Conservation (phyloP, 257 asterid genomes). For the Rubia yunnanensis region DNA sequence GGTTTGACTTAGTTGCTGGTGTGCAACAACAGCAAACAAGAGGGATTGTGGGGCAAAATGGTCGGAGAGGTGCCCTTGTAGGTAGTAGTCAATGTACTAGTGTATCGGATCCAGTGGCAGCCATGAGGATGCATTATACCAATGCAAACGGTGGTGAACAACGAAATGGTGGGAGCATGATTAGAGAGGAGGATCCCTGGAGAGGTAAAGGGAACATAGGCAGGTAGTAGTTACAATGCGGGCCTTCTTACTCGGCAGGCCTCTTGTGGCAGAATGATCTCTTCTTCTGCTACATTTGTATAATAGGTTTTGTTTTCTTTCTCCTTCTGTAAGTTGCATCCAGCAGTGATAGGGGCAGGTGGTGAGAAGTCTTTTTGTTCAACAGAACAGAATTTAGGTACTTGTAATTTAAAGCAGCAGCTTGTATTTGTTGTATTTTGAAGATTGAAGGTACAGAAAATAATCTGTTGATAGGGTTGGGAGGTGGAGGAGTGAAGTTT, state of each 20-base stretch:
- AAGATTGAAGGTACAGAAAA: slow-evolving; percentile 49
- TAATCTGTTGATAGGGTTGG: slow-evolving; percentile 38
- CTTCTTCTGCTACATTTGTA: slow-evolving; percentile 45
- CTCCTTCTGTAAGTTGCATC: slow-evolving; percentile 26
- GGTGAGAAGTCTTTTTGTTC: slow-evolving; percentile 27
- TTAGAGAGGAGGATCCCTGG: slow-evolving; percentile 64
- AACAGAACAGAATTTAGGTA: slow-evolving; percentile 36
- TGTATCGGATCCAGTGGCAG: slow-evolving; percentile 80
- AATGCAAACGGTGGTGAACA: slow-evolving; percentile 50
- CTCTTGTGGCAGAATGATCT: slow-evolving; percentile 29
- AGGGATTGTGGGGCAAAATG: slow-evolving; percentile 48
- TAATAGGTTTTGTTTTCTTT: slow-evolving; percentile 30
- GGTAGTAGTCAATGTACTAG: slow-evolving; percentile 62
- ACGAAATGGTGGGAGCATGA: slow-evolving; percentile 28
- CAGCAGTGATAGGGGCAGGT: slow-evolving; percentile 43
- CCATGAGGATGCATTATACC: slow-evolving; percentile 70
- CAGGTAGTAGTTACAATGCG: slow-evolving; percentile 61
- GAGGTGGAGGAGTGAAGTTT: slow-evolving; percentile 14
- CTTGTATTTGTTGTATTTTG: slow-evolving; percentile 81
- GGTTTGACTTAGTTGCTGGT: slow-evolving; percentile 41
- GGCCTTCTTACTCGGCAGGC: too few species aligned
- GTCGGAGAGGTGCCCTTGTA: slow-evolving; percentile 42
- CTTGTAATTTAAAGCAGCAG: slow-evolving; percentile 46
- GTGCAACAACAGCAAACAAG: slow-evolving; percentile 46
- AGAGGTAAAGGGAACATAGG: slow-evolving; percentile 67